Conservation (phyloP, 2,329 filamentous ascomycete genomes). For the Coniochaeta pulveracea region DNA sequence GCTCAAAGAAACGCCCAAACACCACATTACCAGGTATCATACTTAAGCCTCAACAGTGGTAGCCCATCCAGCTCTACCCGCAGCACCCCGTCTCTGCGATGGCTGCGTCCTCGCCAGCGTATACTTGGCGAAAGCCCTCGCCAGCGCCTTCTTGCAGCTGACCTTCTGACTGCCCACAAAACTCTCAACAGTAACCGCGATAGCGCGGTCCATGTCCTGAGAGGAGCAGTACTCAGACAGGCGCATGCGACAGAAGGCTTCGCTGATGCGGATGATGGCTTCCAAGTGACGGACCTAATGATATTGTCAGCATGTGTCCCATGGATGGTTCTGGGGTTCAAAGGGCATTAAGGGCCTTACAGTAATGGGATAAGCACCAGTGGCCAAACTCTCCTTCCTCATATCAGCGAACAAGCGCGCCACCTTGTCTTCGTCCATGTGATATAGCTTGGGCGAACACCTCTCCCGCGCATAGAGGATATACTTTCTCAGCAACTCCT, state of each 20-base stretch:
- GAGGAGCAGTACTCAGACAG: slow-evolving; percentile 89
- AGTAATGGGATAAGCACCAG: slow-evolving; percentile 94
- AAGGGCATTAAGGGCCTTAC: no score
- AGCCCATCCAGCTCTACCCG: slow-evolving; percentile 11
- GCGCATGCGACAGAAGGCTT: slow-evolving; percentile 95
- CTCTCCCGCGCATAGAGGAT: slow-evolving; percentile 90
- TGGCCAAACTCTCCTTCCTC: slow-evolving; percentile 83
- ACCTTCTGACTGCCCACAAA: slow-evolving; percentile 96
- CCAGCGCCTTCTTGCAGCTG: slow-evolving; percentile 92
- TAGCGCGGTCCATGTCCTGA: slow-evolving; percentile 90
- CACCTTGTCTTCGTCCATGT: slow-evolving; percentile 97
- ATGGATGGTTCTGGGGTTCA: no score
- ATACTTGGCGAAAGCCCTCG: slow-evolving; percentile 93
- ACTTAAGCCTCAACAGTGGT: slow-evolving; percentile 8
- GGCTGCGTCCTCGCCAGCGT: slow-evolving; percentile 43
- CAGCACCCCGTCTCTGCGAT: slow-evolving; percentile 9
- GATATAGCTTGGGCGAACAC: slow-evolving; percentile 84
- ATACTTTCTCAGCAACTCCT: slow-evolving; percentile 88
- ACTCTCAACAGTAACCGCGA: slow-evolving; percentile 90
- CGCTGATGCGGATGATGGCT: slow-evolving; percentile 91
- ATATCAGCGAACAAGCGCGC: slow-evolving; percentile 92
- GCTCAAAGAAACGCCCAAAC: no score
- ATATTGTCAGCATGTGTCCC: no score
- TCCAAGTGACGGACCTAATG: slow-evolving; percentile 92
- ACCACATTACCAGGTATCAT: no score